Evolutionary conservation across 139 green algal species (phyloP), one percentile per base, ranked within the genome.

Genomic region (Diplosphaera chodatii): DNA sequence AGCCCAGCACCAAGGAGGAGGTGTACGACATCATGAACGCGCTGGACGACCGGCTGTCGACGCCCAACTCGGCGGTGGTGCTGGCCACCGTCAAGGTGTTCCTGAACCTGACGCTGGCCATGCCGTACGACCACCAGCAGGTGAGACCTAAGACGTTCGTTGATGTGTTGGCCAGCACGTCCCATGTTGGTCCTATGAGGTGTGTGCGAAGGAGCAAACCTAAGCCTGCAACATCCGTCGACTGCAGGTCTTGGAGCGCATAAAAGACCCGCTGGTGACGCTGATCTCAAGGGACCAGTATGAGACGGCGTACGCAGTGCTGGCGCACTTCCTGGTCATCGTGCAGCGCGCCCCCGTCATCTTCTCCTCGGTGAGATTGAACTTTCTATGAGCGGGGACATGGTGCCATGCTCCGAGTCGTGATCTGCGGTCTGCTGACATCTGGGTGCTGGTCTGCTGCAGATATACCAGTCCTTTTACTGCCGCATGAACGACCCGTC

Each of bases 11-110:
- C 4, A 87, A 93, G 80, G 74, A 85, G 18, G 94, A 98, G 79
- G 87, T 92, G 56, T 98, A 94, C 77, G 93, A 98, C 78, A 83
- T 98, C 68, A 88, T 99, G 76, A 97, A 98, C 77, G 81, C 88
- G 27, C 83, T 98, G 40, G 94, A 99, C 78, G 95, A 98, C 85
- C 83, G 93, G 20, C 82, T 99, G 74, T 77, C 80, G 29, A 81
- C 90, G 67, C 76, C 84, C 75, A 99, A 98, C 83, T 91, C 78
- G 32, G 94, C 93, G 0, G 88, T 99, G 16, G 91, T 96, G 32
- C 80, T 99, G 74, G 91, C 88, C 32, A 89, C 92, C 8, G 83
- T 89, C 59, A 94, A 95, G 79, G 81, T 97, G 18, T 98, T 98
- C 78, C 85, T 99, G 55, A 87, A 93, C 77, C 81, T 93, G 78